Conservation (phyloP, 2,329 filamentous ascomycete species). For the Diplodia seriata region DNA sequence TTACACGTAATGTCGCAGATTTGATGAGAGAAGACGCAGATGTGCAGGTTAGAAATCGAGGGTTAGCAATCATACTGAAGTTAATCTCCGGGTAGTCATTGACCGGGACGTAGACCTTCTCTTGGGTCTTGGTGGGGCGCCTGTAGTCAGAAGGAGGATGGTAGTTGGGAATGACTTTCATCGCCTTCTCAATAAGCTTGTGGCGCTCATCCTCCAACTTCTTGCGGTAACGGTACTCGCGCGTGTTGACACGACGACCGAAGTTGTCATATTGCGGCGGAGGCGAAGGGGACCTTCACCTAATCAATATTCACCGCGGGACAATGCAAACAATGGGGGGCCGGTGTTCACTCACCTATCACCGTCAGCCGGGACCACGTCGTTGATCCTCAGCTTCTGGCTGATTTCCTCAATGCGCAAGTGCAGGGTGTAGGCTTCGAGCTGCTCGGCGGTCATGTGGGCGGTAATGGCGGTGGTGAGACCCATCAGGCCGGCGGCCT, state of each 20-base stretch:
- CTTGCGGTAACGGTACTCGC: conserved; percentile 98
- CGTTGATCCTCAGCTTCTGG: conserved; percentile 98
- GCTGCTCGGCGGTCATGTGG: conserved; percentile 97
- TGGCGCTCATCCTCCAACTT: conserved; percentile 97
- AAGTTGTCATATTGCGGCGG: conserved; percentile 99
- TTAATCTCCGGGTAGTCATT: conserved; percentile 99
- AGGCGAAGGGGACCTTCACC: conserved; percentile 84
- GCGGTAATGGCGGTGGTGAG: conserved; percentile 94
- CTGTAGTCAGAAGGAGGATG: conserved; percentile 98
- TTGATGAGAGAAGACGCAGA: conserved; percentile 42
- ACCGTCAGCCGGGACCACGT: conserved; percentile 95
- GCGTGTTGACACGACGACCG: conserved; percentile 97
- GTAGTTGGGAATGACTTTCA: conserved; percentile 99
- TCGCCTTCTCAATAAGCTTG: conserved; percentile 97
- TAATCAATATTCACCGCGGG: conserved; percentile 33
- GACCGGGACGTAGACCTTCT: conserved; percentile 99
- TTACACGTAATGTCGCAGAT: conserved; percentile 44
- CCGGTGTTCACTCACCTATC: conserved; percentile 72
- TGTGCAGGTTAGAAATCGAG: conserved; percentile 64
- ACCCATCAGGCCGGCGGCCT: conserved; percentile 97
- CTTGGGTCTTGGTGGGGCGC: conserved; percentile 98
- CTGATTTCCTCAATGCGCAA: conserved; percentile 98
- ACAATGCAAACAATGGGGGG: conserved; percentile 36
- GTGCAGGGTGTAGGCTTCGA: conserved; percentile 96
- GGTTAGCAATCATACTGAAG: conserved; percentile 99